Conservation (phyloP, 805 yeast genomes). For the Cyberlindnera mrakii region DNA sequence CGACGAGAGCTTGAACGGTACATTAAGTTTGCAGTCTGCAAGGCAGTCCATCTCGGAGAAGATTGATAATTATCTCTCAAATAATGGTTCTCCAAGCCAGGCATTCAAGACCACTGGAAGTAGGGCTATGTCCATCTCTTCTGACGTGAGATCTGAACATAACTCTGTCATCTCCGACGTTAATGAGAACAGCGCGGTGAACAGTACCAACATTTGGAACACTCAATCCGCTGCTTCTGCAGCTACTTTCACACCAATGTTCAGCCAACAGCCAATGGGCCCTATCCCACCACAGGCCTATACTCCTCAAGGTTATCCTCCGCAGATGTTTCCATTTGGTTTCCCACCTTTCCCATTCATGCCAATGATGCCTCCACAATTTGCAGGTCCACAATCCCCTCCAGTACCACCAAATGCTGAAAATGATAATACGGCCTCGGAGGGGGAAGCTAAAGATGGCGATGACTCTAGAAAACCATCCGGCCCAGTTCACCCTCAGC, state of each 20-base stretch:
- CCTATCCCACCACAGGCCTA: conserved; percentile 4
- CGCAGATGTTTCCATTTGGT: conserved; percentile 30
- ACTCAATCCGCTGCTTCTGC: conserved; percentile 65
- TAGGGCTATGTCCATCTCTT: conserved; percentile 21
- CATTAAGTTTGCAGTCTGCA: conserved; percentile 9
- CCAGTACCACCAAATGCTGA: conserved; percentile 1
- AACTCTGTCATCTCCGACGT: conserved; percentile 28
- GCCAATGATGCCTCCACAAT: conserved; percentile 24
- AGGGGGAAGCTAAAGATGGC: not conserved
- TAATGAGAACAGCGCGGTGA: conserved; percentile 14
- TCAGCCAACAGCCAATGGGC: conserved; percentile 16
- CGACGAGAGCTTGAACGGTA: conserved; percentile 24
- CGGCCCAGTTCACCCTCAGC: conserved; percentile 15
- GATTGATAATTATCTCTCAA: conserved; percentile 47
- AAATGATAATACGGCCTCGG: not conserved
- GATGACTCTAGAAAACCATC: not conserved
- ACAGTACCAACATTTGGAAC: conserved; percentile 47
- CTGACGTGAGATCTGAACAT: conserved; percentile 29
- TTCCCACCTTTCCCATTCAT: conserved; percentile 32
- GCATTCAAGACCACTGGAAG: conserved; percentile 20
- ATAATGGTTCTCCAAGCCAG: conserved; percentile 37
- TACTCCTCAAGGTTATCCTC: conserved; percentile 5
- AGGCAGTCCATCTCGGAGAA: conserved; percentile 40
- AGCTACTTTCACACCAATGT: conserved; percentile 45
- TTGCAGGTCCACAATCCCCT: conserved; percentile 15